Evolutionary conservation across 2,329 filamentous ascomycete genomes (phyloP), one percentile per base, ranked within the genome.

Genomic region (Botryotinia calthae): DNA sequence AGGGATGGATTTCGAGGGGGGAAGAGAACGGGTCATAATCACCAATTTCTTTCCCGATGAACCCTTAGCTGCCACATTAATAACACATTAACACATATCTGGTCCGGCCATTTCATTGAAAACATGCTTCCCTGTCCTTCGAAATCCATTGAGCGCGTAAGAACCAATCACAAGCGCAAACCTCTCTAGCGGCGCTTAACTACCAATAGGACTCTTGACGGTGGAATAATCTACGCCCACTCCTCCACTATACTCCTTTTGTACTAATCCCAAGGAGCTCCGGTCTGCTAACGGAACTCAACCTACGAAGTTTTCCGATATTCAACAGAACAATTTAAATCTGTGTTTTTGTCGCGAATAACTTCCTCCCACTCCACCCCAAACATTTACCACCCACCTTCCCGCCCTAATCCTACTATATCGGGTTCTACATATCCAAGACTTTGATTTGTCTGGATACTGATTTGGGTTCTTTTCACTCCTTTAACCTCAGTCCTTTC

Each of bases 391-490:
- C 46, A 40, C 46, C 61, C 46, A 54, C 28, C 63, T 59, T 68
- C 28, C 70, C 51, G 42, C 63, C 61, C 62, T 12, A 22, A 40
- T 56, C 59, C 54, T 69, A 48, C 73, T 73, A 65, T 73, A 58
- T 73, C 76, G 76, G 76, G 76, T 75, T 72, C 71, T 74, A 59
- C 20, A 71, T 51, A 68, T 76, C 76, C 74, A 74, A 73, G 75
- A 74, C 75, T 75, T 75, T 74, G 75, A 77, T 77, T 72, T 77
- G 51, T 76, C 75, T 77, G 73, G 77, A 76, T 71, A 71, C 70
- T 72, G 77, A 48, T 70, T 70, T 70, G 48, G 68, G 70, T 40
- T 58, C 40, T 67, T 4, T 73, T 70, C 63, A 71, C 69, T 72
- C 74, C 73, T 74, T 37, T 56, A 4, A 28, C n/a, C 75, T 75